These are phyloP conservation scores for Salmacisia buchloeana DNA, from an alignment of 1,284 basidiomycete genomes.

Conservation along the genomic window DNA sequence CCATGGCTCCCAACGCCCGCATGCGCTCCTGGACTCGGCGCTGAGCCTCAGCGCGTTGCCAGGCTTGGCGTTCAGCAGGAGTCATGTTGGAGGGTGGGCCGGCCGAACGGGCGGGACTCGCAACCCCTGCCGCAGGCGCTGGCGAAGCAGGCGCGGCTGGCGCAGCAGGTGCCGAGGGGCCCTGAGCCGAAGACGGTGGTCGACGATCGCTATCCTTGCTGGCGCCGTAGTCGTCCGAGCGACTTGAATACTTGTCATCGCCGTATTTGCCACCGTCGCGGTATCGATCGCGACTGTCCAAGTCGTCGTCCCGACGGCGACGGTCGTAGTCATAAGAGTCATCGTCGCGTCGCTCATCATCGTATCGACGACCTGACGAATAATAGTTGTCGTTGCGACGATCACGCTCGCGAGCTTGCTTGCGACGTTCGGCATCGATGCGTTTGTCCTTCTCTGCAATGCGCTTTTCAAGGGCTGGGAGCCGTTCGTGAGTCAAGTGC, in stretches of 20 bases:
- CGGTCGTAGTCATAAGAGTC: constrained; percentile 29
- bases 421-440: constrained; percentile 59
- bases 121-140: constrained; percentile 41
- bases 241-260: neutral
- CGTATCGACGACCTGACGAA: constrained; percentile 19
- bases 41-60: constrained; percentile 74
- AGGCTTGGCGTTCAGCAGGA: constrained; percentile 74
- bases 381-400: constrained; percentile 70
- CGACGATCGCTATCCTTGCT: constrained; percentile 52
- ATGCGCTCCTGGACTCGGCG: constrained; percentile 79
- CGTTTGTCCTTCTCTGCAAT: constrained; percentile 74
- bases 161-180: constrained; percentile 50
- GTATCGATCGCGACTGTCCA: constrained; percentile 43
- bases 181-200: constrained; percentile 45
- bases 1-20: constrained; percentile 70
- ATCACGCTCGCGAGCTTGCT: constrained; percentile 67
- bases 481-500: constrained; percentile 78
- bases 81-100: constrained; percentile 72
- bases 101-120: constrained; percentile 55
- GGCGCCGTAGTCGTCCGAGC: neutral
- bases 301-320: constrained; percentile 50
- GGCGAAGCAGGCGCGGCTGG: constrained; percentile 35
- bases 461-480: constrained; percentile 83
- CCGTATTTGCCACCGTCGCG: constrained; percentile 37
- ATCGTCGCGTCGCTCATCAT: constrained; percentile 24